phyloP scores from a whole-genome alignment of 2,329 filamentous ascomycete species.

The Pseudogymnoascus sp. region DNA sequence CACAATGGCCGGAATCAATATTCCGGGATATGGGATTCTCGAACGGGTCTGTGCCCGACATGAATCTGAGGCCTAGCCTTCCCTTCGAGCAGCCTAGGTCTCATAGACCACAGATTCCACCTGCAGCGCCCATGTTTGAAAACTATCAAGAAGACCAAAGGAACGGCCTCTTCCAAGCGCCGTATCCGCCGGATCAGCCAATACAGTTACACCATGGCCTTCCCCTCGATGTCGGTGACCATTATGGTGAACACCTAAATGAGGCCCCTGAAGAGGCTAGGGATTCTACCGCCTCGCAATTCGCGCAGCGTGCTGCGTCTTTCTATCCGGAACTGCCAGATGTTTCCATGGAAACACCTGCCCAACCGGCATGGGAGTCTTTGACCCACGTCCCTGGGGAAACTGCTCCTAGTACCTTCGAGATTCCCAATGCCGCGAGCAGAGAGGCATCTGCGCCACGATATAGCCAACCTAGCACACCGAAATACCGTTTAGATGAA shows the following conservation, averaged over 20 bases:
- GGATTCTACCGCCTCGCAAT: neutral
- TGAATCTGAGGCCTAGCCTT: neutral
- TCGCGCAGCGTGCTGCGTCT: neutral
- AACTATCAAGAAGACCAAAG: neutral
- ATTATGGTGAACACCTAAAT: neutral
- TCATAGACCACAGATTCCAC: neutral
- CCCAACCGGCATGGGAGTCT: neutral
- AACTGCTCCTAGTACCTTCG: neutral
- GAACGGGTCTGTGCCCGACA: neutral
- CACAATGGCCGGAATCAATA: neutral
- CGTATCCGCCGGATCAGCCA: neutral
- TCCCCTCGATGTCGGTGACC: neutral
- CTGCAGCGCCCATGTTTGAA: neutral
- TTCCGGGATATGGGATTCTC: constrained; percentile 6
- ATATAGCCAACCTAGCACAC: neutral
- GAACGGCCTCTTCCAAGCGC: neutral
- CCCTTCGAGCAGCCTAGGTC: neutral
- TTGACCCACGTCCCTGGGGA: neutral
- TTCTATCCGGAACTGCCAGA: neutral
- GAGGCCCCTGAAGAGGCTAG: neutral
- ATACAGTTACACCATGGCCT: neutral
- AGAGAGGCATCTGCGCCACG: neutral
- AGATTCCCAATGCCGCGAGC: neutral
- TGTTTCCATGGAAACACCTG: constrained; percentile 4
- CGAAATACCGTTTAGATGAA: neutral